Evolutionary conservation across 768 basidiomycete species (phyloP).

Genomic region (Auriscalpium vulgare): DNA sequence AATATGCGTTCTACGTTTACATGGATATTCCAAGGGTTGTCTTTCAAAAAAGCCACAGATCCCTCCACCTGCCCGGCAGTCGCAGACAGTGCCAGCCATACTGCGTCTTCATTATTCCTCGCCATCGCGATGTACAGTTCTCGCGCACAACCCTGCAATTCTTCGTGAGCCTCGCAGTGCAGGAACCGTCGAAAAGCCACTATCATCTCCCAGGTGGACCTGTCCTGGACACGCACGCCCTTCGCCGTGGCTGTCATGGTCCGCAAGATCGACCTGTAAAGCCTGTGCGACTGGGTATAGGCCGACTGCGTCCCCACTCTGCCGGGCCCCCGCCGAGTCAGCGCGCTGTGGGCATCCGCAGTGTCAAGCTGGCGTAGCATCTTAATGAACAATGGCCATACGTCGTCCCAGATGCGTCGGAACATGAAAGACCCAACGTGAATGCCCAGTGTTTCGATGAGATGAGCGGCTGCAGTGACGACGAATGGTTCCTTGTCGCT

Average conservation of each 20-base stretch:
- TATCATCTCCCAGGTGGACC: slow-evolving; percentile 74
- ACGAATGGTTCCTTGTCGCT: slow-evolving; percentile 70
- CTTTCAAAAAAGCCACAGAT: slow-evolving; percentile 41
- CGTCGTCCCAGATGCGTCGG: slow-evolving; percentile 79
- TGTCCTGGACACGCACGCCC: slow-evolving; percentile 63
- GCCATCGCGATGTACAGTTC: slow-evolving; percentile 56
- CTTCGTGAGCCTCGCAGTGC: slow-evolving; percentile 54
- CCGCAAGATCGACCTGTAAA: slow-evolving; percentile 67
- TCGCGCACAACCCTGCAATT: slow-evolving; percentile 61
- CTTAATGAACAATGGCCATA: slow-evolving; percentile 77
- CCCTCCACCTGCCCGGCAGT: slow-evolving; percentile 39
- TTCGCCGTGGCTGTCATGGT: slow-evolving; percentile 63
- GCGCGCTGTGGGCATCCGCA: slow-evolving; percentile 60
- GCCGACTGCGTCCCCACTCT: slow-evolving; percentile 58
- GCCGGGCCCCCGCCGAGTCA: slow-evolving; percentile 46
- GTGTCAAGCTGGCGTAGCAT: slow-evolving; percentile 53
- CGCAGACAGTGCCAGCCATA: slow-evolving; percentile 70
- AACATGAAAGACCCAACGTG: slow-evolving; percentile 84
- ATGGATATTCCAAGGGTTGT: slow-evolving; percentile 57
- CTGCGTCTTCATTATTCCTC: slow-evolving; percentile 64
- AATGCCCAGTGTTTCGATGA: slow-evolving; percentile 64
- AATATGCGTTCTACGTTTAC: slow-evolving; percentile 25
- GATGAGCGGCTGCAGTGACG: slow-evolving; percentile 60
- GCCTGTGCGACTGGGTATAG: slow-evolving; percentile 73
- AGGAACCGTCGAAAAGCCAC: slow-evolving; percentile 74